Base-by-base conservation (phyloP, 2,329 filamentous ascomycete species). In the Colletotrichum plurivorum region DNA sequence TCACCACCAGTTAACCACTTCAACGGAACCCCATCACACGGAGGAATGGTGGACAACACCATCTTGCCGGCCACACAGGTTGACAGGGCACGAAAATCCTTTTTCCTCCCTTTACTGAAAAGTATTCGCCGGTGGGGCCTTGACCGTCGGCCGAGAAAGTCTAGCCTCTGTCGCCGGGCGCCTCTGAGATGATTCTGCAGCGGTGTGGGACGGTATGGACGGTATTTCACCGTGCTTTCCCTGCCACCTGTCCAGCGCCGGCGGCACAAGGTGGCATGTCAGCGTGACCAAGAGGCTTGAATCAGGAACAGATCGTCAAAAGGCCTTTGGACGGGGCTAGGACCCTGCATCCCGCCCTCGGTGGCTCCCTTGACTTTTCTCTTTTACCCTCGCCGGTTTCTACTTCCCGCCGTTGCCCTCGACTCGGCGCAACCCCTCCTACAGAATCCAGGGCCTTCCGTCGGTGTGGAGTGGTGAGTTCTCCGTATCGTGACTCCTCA, bases 1-100 rank as follows among this genome's bases (percentile, higher is more conserved):
- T 57, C 67, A 67, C 63, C 22, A 56, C 57, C 48, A 66, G 45
- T 60, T 56, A 41, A 69, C 66, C 66, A 69, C 55, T n/a, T 69
- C 41, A 20, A 55, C 52, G 66, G 66, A 66, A 46, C 55, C 51
- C 54, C 43, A 41, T 60, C 36, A 39, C 22, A 60, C 55, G 49
- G 66, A 58, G 48, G 25, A 36, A 25, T 54, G 53, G 31, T 55
- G 45, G 31, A 65, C 54, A 27, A 51, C 43, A 56, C 41, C 63
- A 56, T 39, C 43, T 27, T n/a, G 51, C 41, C 22, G 43, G 54
- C 54, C 61, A 69, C 36, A 65, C 49, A 36, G 31, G 31, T 36
- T 9, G 31, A 36, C 31, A 49, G 41, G 20, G 22, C 27, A 31
- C 39, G 61, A 65, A 67, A 59, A 51, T 65, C 48, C 46, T 55